These are phyloP conservation scores for Acidomyces sp. DNA, from an alignment of 495 filamentous ascomycete genomes.

Conservation along the genomic window DNA sequence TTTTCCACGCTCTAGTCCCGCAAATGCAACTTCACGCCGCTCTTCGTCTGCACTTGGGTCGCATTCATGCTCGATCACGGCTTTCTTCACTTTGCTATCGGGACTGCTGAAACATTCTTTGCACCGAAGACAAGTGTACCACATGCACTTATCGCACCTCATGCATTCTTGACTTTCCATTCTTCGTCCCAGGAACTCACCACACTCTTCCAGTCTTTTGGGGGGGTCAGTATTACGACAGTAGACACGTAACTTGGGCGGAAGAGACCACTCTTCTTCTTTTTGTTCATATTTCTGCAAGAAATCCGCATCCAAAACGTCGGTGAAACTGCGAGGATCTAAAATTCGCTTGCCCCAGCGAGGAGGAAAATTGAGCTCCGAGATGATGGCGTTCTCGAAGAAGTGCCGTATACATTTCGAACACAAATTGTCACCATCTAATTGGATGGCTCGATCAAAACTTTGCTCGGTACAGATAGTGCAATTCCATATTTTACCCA, in stretches of 20 bases:
- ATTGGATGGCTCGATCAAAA: no score
- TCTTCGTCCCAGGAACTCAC: conserved; percentile 1
- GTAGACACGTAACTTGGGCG: conserved; percentile 9
- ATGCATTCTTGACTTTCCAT: background rate
- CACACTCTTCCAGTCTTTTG: conserved; percentile 1
- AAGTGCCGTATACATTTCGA: conserved; percentile 1
- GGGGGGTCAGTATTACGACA: conserved; percentile 4
- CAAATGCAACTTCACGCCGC: conserved; percentile 2
- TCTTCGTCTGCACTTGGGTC: background rate
- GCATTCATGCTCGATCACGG: conserved; percentile 7
- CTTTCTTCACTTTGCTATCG: background rate
- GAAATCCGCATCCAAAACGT: background rate
- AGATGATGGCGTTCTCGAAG: background rate
- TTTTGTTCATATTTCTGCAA: background rate
- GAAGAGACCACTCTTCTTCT: conserved; percentile 4
- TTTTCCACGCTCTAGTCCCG: conserved; percentile 4
- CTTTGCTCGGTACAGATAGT: no score
- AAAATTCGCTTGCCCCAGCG: conserved; percentile 2
- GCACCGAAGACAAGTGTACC: conserved; percentile 10
- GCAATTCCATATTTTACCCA: no score
- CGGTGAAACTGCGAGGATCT: conserved; percentile 2
- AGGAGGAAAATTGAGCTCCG: conserved; percentile 8
- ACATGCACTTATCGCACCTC: conserved; percentile 7
- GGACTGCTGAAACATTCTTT: background rate
- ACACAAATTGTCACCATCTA: conserved; percentile 2